A percentile compares a stretch with the other conserved stretches of the same genome.
Evolutionary conservation across 768 basidiomycete species (phyloP).

Genomic region (Lentinus tigrinus): DNA sequence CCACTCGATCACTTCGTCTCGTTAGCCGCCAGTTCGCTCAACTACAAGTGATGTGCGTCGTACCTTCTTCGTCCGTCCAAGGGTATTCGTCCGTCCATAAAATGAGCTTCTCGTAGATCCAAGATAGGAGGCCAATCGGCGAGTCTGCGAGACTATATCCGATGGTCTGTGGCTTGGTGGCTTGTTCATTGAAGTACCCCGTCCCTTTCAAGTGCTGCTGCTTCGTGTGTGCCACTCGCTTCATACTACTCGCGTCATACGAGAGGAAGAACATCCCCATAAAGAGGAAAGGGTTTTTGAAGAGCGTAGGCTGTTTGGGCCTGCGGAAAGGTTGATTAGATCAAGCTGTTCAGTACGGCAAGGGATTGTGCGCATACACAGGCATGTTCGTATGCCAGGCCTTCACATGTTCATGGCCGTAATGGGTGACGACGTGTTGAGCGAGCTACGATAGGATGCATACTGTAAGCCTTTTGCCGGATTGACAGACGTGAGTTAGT

Average conservation of each 20-base stretch:
- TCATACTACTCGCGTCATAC: slow-evolving; percentile 28
- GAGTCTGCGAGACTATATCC: slow-evolving; percentile 58
- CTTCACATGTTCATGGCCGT: slow-evolving; percentile 43
- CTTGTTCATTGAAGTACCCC: slow-evolving; percentile 34
- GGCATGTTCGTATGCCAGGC: slow-evolving; percentile 54
- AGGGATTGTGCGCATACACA: slow-evolving; percentile 26
- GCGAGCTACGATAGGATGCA: slow-evolving; percentile 30
- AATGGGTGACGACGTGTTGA: slow-evolving; percentile 31
- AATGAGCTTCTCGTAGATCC: slow-evolving; percentile 37
- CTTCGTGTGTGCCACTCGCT: slow-evolving; percentile 18
- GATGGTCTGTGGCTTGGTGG: slow-evolving; percentile 33
- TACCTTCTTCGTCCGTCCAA: slow-evolving; percentile 60
- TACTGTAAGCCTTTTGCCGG: neutral
- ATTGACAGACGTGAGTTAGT: neutral
- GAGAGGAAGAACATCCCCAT: slow-evolving; percentile 29
- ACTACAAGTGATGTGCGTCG: too few relatives aligned
- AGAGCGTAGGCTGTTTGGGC: slow-evolving; percentile 23
- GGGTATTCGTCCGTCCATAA: slow-evolving; percentile 44
- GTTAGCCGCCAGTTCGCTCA: too few relatives aligned
- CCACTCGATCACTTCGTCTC: slow-evolving; percentile 39
- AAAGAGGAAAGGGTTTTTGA: slow-evolving; percentile 30
- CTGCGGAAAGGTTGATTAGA: neutral
- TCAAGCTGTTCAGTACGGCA: slow-evolving; percentile 7
- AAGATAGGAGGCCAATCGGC: slow-evolving; percentile 45
- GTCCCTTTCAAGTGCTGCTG: slow-evolving; percentile 25